Conservation (phyloP, 768 basidiomycete species). For the Holtermannia corniformis region DNA sequence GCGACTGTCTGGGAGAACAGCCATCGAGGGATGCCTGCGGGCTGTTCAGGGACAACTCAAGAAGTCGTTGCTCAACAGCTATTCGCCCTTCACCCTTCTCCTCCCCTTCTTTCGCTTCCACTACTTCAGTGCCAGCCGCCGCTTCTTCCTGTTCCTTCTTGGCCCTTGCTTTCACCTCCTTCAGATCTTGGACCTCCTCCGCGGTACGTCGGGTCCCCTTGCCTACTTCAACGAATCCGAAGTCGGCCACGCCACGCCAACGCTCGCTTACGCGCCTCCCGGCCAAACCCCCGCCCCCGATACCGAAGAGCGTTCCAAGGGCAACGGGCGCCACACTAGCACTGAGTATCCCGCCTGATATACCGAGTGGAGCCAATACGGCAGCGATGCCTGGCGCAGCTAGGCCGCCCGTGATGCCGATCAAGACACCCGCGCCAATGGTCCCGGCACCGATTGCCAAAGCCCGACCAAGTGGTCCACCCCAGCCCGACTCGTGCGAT, state of each 20-base stretch:
- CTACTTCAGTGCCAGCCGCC: constrained; percentile 8
- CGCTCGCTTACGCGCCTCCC: constrained; percentile 40
- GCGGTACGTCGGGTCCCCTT: constrained; percentile 27
- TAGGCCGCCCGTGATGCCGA: constrained; percentile 44
- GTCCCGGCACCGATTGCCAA: constrained; percentile 30
- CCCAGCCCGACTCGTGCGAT: constrained; percentile 42
- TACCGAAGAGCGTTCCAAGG: constrained; percentile 43
- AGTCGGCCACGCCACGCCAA: constrained; percentile 44
- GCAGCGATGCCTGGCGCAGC: constrained; percentile 45
- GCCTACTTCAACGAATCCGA: constrained; percentile 43
- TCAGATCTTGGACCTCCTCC: constrained; percentile 31
- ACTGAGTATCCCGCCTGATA: constrained; percentile 35
- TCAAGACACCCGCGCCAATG: constrained; percentile 42
- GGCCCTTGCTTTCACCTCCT: constrained; percentile 19
- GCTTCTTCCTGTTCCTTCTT: constrained; percentile 9
- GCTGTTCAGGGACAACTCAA: constrained; percentile 18
- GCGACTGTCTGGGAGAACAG: too few relatives aligned
- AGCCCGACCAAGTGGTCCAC: constrained; percentile 38
- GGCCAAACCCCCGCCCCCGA: constrained; percentile 44
- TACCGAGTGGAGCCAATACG: constrained; percentile 38
- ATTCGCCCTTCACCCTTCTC: constrained; percentile 18
- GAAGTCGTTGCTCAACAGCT: constrained; percentile 17
- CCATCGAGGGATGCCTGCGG: constrained; percentile 18
- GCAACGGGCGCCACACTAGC: constrained; percentile 41
- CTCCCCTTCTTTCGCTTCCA: constrained; percentile 6